A percentile compares a stretch with the other conserved stretches of the same genome.
Conservation (phyloP, 2,329 filamentous ascomycete species). For the Colletotrichum ledebouriae region DNA sequence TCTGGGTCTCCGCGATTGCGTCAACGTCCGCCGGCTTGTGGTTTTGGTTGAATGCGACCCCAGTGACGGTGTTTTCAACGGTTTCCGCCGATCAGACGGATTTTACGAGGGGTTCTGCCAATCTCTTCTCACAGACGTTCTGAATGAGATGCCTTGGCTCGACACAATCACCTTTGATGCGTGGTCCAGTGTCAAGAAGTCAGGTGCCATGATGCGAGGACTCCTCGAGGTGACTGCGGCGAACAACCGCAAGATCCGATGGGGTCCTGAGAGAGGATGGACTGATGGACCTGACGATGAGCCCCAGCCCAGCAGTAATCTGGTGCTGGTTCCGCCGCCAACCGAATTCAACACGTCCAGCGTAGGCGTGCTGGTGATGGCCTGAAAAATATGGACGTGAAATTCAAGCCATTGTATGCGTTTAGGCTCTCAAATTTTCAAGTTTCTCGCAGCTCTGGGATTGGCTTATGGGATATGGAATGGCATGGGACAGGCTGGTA, state of each 20-base stretch:
- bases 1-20: slow-evolving; percentile 74
- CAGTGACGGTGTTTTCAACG: slow-evolving; percentile 74
- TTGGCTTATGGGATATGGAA: slow-evolving; percentile 6
- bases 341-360: slow-evolving; percentile 28
- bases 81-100: slow-evolving; percentile 74
- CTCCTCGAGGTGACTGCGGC: slow-evolving; percentile 67
- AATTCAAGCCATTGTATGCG: neutral
- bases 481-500: slow-evolving; percentile 17
- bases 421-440: slow-evolving; percentile 14
- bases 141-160: slow-evolving; percentile 69
- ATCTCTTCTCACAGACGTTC: slow-evolving; percentile 67
- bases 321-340: slow-evolving; percentile 30
- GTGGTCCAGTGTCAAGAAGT: slow-evolving; percentile 74
- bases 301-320: slow-evolving; percentile 34
- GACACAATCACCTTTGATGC: slow-evolving; percentile 77
- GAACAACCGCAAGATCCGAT: slow-evolving; percentile 68
- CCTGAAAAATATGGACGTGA: slow-evolving; percentile 12
- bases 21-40: slow-evolving; percentile 69
- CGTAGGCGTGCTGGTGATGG: slow-evolving; percentile 41
- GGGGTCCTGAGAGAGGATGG: slow-evolving; percentile 79
- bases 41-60: slow-evolving; percentile 82
- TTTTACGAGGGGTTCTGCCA: slow-evolving; percentile 79
- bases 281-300: slow-evolving; percentile 63
- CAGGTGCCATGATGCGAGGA: slow-evolving; percentile 73
- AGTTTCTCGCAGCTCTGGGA: slow-evolving; percentile 13